Evolutionary conservation across 2,329 filamentous ascomycete genomes (phyloP).

Genomic region (Fusarium sp.): DNA sequence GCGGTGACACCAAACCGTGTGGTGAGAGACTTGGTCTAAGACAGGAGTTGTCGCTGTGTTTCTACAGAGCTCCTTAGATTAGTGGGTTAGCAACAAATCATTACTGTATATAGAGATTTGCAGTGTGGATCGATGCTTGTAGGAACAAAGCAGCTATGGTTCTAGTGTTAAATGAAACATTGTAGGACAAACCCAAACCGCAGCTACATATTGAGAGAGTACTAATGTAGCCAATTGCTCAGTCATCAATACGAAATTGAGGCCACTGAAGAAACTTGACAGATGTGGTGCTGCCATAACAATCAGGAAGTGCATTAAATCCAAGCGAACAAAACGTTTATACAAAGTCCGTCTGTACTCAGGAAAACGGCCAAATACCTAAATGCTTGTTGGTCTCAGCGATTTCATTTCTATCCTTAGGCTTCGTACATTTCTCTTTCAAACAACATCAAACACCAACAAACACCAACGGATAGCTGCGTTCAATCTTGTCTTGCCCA

Average conservation of each 20-base stretch:
- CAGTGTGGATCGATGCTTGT: background rate
- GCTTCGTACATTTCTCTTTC: background rate
- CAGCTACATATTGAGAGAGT: background rate
- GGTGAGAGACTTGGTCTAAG: slow-evolving; percentile 11
- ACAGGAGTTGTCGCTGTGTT: background rate
- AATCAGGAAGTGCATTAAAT: no score
- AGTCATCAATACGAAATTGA: background rate
- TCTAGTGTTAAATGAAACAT: background rate
- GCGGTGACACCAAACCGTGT: slow-evolving; percentile 39
- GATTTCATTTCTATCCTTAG: background rate
- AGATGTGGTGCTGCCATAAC: background rate
- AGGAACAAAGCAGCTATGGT: background rate
- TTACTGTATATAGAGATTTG: background rate
- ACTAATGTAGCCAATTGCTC: background rate
- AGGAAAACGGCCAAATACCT: no score
- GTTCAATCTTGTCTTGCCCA: background rate
- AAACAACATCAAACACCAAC: background rate
- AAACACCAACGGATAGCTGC: slow-evolving; percentile 1
- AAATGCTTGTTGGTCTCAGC: background rate
- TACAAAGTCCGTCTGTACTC: background rate
- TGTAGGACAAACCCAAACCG: background rate
- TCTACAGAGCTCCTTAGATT: background rate
- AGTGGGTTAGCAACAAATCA: background rate
- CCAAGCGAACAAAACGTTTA: background rate
- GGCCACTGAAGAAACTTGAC: background rate